Evolutionary conservation across 306 rosid genomes (phyloP), one percentile per base, ranked within the genome.

Genomic region (Hylodesmum podocarpum): DNA sequence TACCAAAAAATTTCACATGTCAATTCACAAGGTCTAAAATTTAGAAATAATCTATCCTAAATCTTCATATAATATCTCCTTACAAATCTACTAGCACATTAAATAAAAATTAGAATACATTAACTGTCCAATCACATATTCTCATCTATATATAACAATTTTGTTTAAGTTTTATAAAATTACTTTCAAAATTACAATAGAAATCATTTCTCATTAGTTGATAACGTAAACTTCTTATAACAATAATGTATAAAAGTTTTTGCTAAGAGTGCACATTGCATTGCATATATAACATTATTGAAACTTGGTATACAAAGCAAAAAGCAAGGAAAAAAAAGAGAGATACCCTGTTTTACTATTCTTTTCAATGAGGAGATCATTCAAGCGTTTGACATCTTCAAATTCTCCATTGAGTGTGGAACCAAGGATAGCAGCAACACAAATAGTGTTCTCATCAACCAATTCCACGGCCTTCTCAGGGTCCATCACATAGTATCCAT

Each of bases 401-500:
- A 94, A 94, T 71, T 94, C 97, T n/a, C 98, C 98, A 12, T 94
- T 94, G 15, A 91, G 85, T 7, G 98, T 94, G 59, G 98, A 94
- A 37, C 98, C 98, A 66, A 94, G 88, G 21, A 94, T 94, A 59
- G 98, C 97, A 28, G 98, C 98, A 15, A 94, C 98, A 33, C 98
- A 94, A 53, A 94, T 94, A 8, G 97, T 94, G 85, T 94, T 94
- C 76, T 94, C 98, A 59, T 94, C 98, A 4, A 94, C 98, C 94
- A 94, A 46, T 8, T 91, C 96, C 51, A 85, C 97, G 1, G 98
- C 98, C 62, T 90, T 86, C 62, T 75, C 72, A 1, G 98, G 98
- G 74, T 94, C 93, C 97, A 94, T 91, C 29, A 91, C 90, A 49
- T 83, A 88, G 81, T 88, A 89, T 19, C 87, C 98, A 16, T 94